phyloP scores from a whole-genome alignment of 202 grass and related monocot genomes.

The Sporobolus alterniflorus region DNA sequence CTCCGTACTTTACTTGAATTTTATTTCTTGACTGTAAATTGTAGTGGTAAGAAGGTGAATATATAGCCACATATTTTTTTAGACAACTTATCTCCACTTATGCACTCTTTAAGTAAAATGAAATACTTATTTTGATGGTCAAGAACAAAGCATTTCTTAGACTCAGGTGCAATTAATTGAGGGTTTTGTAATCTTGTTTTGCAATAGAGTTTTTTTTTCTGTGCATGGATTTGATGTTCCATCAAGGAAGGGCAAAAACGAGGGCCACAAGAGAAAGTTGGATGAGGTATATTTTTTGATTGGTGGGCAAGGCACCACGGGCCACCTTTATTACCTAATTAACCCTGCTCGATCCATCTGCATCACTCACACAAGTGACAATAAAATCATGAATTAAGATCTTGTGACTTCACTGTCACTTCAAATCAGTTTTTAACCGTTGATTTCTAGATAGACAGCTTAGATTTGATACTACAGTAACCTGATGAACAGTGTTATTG shows the following conservation, averaged over 20 bases:
- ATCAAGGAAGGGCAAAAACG: not conserved
- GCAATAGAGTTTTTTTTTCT: not conserved
- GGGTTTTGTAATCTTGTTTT: not conserved
- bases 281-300: slow-evolving; percentile 75
- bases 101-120: no score
- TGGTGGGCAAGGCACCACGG: slow-evolving; percentile 46
- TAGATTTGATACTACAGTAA: no score
- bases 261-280: slow-evolving; percentile 28
- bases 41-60: not conserved
- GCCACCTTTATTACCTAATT: slow-evolving; percentile 54
- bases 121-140: no score
- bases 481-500: no score
- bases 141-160: no score
- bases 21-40: no score
- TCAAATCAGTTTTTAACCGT: no score
- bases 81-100: no score
- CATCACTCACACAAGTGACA: slow-evolving; percentile 30
- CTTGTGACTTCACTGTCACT: no score
- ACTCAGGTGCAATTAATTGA: not conserved
- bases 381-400: slow-evolving; percentile 28
- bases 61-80: not conserved
- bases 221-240: slow-evolving; percentile 29
- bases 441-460: no score
- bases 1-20: no score
- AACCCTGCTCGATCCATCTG: slow-evolving; percentile 21